These are phyloP conservation scores for Lecanicillium sp. DNA, from an alignment of 2,329 filamentous ascomycete species.

Conservation along the genomic window DNA sequence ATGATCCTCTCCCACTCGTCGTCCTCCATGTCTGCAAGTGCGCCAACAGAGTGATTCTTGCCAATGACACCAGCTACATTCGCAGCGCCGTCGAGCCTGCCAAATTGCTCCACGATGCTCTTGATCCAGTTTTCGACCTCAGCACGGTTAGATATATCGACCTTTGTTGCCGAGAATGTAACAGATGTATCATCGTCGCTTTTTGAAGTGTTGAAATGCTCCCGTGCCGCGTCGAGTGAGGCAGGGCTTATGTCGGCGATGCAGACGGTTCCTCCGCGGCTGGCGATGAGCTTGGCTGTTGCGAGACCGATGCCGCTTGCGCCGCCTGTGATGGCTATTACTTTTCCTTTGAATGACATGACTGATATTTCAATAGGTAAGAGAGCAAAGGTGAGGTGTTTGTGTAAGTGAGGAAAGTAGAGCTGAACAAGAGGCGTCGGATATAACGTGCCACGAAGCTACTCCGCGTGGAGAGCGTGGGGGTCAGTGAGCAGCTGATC, in stretches of 20 bases:
- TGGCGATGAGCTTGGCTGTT: conserved; percentile 27
- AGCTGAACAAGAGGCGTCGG: too few relatives aligned
- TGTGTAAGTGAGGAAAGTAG: too few relatives aligned
- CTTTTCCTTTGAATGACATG: conserved; percentile 23
- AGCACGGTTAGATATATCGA: conserved; percentile 38
- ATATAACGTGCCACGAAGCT: too few relatives aligned
- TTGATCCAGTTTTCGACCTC: conserved; percentile 44
- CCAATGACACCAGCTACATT: conserved; percentile 47
- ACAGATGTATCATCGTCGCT: not conserved
- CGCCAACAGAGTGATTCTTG: conserved; percentile 29
- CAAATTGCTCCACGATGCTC: conserved; percentile 36
- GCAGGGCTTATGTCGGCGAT: conserved; percentile 28
- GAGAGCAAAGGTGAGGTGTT: too few relatives aligned
- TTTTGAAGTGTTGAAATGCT: conserved; percentile 20
- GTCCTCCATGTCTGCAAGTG: conserved; percentile 35
- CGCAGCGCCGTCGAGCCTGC: conserved; percentile 44
- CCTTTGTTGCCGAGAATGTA: conserved; percentile 26
- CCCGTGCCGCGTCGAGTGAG: conserved; percentile 19
- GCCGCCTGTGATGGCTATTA: conserved; percentile 33
- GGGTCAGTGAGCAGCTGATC: too few relatives aligned
- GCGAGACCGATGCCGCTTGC: conserved; percentile 36
- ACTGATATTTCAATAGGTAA: too few relatives aligned
- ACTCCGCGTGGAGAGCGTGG: too few relatives aligned
- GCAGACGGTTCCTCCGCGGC: conserved; percentile 28
- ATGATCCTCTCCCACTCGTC: conserved; percentile 41